Evolutionary conservation across 2,329 filamentous ascomycete genomes (phyloP), one percentile per base, ranked within the genome.

Genomic region (Achaetomium macrosporum): DNA sequence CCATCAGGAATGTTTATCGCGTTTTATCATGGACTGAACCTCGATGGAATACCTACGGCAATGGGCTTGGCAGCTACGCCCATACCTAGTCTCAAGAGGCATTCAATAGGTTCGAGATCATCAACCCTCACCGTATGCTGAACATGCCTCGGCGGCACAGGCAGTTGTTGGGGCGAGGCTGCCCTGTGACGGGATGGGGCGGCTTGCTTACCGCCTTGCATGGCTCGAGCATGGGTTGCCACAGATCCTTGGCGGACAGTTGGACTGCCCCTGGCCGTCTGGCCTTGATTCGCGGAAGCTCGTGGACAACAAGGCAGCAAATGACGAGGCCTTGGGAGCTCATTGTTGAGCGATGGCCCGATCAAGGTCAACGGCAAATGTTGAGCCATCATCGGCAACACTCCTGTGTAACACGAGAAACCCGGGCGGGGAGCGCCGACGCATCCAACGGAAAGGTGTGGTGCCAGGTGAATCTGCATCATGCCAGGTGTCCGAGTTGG

Each of bases 151-250:
- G 10, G 37, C 45, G 51, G 40, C 40, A 29, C 51, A 48, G 35
- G 30, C 36, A 51, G 37, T 20, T 30, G 47, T 37, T 47, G 52
- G 29, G 43, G 44, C 44, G 47, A 54, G 39, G 52, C 42, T 50
- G 47, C 31, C 43, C 47, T 42, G 52, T 37, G 20, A 5, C 36
- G 39, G 45, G 53, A 55, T 53, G 45, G 25, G n/a, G 25, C 51
- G 47, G 50, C 54, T 35, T 47, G 47, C 50, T 51, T 51, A 54
- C 50, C 56, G 53, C 53, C 53, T 30, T 36, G 52, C 55, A 53
- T 48, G 47, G 46, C 39, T 49, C 43, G 50, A 31, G 52, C 55
- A 53, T 48, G 47, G 46, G 42, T 49, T 47, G 50, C 46, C 47
- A 33, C n/a, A 19, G 45, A 42, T 45, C 50, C 42, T 47, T 40